Base-by-base conservation (phyloP, 139 green algal genomes). In the Chlamydomonas schloesseri region DNA sequence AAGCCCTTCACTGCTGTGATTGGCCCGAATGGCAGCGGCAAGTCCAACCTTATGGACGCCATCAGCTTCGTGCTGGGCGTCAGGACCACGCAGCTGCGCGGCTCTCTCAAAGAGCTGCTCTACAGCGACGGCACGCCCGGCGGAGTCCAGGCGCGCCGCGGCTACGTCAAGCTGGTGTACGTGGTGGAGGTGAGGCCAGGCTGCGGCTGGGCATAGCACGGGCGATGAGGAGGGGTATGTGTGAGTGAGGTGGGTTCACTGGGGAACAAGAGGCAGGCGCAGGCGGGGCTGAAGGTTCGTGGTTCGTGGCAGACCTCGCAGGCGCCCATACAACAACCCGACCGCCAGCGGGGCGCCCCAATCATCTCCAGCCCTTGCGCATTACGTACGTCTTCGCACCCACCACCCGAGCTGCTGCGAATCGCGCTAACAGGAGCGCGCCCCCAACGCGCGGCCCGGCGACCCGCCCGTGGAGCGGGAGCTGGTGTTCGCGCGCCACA, bases 11-110 rank as follows among this genome's bases (percentile, higher is more conserved):
- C 96, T 46, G 96, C 96, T 8, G 93, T 99, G 15, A 96, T 99
- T 62, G 98, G 98, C 0, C 98, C 98, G 17, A 95, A 98, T 87
- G 98, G 98, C 58, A 94, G 91, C 68, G 98, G 98, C 60, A 99
- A 99, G 88, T 97, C 91, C 50, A 99, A 99, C 87, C 89, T 99
- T 3, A 99, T 99, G 98, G 98, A 99, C 78, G 97, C 98, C 34
- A 99, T 99, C 83, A 97, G 92, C 89, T 99, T 99, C 90, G 98
- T 99, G 31, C 93, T 99, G 73, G 98, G 98, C 57, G 95, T 99
- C 36, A 91, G 88, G 17, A 98, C 97, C 10, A 82, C 90, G 20
- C 84, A 89, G 57, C 92, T 97, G 57, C 93, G 97, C 37, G 97
- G 97, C 60, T 91, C 85, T 14, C 88, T 99, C 28, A 96, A 94